These are phyloP conservation scores for Daldinia childiae DNA, from an alignment of 495 filamentous ascomycete genomes.

Conservation along the genomic window DNA sequence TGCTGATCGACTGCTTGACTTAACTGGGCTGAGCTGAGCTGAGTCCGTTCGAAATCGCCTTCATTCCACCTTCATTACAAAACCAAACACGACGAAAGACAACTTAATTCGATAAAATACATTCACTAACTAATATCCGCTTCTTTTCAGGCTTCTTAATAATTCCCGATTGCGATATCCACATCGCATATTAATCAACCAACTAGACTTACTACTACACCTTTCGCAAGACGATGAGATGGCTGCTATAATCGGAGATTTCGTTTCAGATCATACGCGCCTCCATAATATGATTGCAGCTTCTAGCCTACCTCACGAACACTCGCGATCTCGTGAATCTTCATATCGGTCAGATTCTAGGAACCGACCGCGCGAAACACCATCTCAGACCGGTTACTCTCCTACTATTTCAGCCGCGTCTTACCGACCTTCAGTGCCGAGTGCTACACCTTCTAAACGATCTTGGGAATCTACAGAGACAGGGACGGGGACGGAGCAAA, in stretches of 20 bases:
- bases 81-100: background rate
- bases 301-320: slow-evolving; percentile 47
- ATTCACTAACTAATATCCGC: slow-evolving; percentile 17
- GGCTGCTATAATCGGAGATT: slow-evolving; percentile 61
- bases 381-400: slow-evolving; percentile 45
- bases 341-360: slow-evolving; percentile 52
- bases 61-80: background rate
- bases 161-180: slow-evolving; percentile 12
- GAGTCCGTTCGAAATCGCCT: slow-evolving; percentile 8
- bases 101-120: slow-evolving; percentile 4
- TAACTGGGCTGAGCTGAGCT: slow-evolving; percentile 16
- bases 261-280: slow-evolving; percentile 55
- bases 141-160: slow-evolving; percentile 22
- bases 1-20: slow-evolving; percentile 4
- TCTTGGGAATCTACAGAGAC: slow-evolving; percentile 44
- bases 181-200: slow-evolving; percentile 19
- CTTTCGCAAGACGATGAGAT: slow-evolving; percentile 48
- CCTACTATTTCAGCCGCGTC: slow-evolving; percentile 43
- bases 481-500: slow-evolving; percentile 22
- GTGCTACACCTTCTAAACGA: slow-evolving; percentile 44
- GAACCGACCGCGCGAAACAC: slow-evolving; percentile 50
- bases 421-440: slow-evolving; percentile 34
- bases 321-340: slow-evolving; percentile 53
- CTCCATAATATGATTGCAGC: slow-evolving; percentile 58
- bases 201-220: background rate